Evolutionary conservation across 2,329 filamentous ascomycete species (phyloP), one percentile per base, ranked within the genome.

Genomic region (Samsoniella hepiali): DNA sequence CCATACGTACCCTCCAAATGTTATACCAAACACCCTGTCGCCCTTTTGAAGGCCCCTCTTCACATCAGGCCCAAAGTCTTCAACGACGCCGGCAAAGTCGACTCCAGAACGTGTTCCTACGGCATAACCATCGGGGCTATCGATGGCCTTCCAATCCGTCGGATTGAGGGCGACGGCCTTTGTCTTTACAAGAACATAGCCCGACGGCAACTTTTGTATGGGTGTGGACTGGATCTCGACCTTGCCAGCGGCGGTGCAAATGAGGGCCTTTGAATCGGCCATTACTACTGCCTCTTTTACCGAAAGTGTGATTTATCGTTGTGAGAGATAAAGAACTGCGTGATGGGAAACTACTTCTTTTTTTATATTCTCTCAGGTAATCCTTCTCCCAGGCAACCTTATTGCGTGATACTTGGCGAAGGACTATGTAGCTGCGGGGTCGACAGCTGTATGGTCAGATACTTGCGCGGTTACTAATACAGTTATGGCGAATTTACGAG

Each of bases 21-120:
- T 69, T 13, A 75, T 67, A 5, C 81, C 82, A 31, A 71, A 69
- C 38, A 83, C 72, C 47, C 81, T 76, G 64, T 85, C 82, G 2
- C 82, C 82, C 60, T 76, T 77, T 68, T 76, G 76, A 64, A 81
- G 77, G 6, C 69, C 62, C 65, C 77, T 77, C 17, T 71, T 78
- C 27, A 80, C 77, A 40, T 74, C 75, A 4, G 68, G 61, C 9
- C 81, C 82, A 31, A 83, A 73, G 59, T 79, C 76, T 44, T 80
- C 76, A 2, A 84, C 76, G 15, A 78, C 68, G 45, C 82, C 81
- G 34, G 77, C 75, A 62, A 77, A 83, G 68, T 83, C 81, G 60
- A 57, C 42, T 17, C 61, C 61, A 4, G 36, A 44, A 10, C 51
- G 54, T 8, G 53, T 63, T 5, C 54, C 61, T 5, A 13, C 76